These are phyloP conservation scores for Xerocomellus amylosporus DNA, from an alignment of 768 basidiomycete species.

Conservation along the genomic window DNA sequence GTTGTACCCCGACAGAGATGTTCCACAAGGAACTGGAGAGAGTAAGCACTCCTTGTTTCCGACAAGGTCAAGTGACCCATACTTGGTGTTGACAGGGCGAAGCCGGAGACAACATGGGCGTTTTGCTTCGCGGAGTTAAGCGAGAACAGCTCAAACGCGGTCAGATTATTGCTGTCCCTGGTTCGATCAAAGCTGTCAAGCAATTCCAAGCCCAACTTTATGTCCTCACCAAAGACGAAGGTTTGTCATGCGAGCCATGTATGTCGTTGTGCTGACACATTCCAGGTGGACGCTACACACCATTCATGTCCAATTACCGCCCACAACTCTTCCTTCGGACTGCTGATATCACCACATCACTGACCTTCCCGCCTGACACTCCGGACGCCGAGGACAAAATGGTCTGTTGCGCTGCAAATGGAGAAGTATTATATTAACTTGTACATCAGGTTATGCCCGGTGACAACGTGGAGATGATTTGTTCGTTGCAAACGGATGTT, in stretches of 20 bases:
- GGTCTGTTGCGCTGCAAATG: constrained; percentile 40
- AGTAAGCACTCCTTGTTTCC: constrained; percentile 37
- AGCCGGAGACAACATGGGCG: constrained; percentile 99
- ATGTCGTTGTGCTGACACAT: constrained; percentile 34
- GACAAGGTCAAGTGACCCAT: constrained; percentile 1
- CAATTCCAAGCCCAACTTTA: constrained; percentile 95
- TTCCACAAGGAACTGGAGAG: constrained; percentile 99
- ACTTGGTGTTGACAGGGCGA: constrained; percentile 57
- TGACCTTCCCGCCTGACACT: constrained; percentile 87
- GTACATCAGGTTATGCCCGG: constrained; percentile 84
- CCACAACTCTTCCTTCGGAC: constrained; percentile 97
- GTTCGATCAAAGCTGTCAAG: constrained; percentile 90
- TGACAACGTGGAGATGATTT: constrained; percentile 93
- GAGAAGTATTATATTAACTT: not conserved
- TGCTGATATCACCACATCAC: constrained; percentile 81
- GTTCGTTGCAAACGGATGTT: constrained; percentile 78
- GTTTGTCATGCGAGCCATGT: constrained; percentile 45
- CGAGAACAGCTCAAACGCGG: constrained; percentile 94
- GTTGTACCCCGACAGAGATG: constrained; percentile 64
- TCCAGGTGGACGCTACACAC: constrained; percentile 74
- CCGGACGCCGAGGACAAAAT: constrained; percentile 82
- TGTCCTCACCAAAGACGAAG: constrained; percentile 38
- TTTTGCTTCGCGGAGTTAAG: constrained; percentile 93
- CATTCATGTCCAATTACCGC: constrained; percentile 91
- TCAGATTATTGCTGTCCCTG: constrained; percentile 85